These are phyloP conservation scores for Ogataea populi-albae DNA, from an alignment of 805 yeast species.

Conservation along the genomic window DNA sequence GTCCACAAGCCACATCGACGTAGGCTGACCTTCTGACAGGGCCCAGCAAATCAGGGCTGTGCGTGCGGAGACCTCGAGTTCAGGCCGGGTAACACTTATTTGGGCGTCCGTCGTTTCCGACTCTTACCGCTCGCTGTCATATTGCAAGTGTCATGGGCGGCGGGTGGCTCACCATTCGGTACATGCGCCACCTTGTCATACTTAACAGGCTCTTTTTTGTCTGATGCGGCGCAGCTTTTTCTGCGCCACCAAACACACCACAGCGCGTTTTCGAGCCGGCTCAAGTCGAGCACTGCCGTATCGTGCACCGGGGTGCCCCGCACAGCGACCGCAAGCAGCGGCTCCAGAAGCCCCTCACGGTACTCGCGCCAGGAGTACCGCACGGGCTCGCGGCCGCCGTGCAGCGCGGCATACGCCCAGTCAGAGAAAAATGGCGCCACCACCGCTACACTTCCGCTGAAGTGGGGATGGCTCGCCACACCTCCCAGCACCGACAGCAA, in stretches of 20 bases:
- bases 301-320: conserved; percentile 25
- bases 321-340: conserved; percentile 23
- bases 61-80: too few relatives aligned
- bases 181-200: too few relatives aligned
- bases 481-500: conserved; percentile 34
- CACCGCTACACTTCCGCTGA: conserved; percentile 12
- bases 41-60: too few relatives aligned
- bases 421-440: conserved; percentile 50
- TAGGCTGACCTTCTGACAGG: too few relatives aligned
- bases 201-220: too few relatives aligned
- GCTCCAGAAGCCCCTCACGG: neutral
- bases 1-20: too few relatives aligned
- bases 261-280: conserved; percentile 8
- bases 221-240: too few relatives aligned
- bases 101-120: too few relatives aligned
- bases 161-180: too few relatives aligned
- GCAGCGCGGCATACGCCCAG: conserved; percentile 40
- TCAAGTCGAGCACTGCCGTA: conserved; percentile 3
- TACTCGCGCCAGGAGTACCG: conserved; percentile 20
- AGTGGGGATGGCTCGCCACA: conserved; percentile 10
- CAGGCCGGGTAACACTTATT: too few relatives aligned
- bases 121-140: too few relatives aligned
- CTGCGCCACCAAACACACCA: conserved; percentile 12
- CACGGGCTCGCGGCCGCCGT: conserved; percentile 23
- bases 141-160: too few relatives aligned